These are phyloP conservation scores for Populus hybrid DNA, from an alignment of 441 rosid genomes.

Conservation along the genomic window DNA sequence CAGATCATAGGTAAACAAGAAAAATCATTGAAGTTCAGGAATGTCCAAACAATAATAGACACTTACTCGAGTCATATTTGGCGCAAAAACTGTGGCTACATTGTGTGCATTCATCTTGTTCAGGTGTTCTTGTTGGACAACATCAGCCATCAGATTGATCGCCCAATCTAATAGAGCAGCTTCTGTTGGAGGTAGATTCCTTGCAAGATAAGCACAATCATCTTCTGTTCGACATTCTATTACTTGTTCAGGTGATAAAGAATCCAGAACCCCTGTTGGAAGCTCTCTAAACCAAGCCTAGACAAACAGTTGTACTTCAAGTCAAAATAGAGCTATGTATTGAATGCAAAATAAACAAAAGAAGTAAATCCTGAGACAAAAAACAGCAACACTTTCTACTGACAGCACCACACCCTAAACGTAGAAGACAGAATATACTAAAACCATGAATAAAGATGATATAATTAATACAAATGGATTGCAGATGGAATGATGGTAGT, in stretches of 20 bases:
- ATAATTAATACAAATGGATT: neutral
- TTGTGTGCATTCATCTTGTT: slow-evolving; percentile 91
- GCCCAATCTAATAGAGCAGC: slow-evolving; percentile 85
- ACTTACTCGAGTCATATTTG: slow-evolving; percentile 86
- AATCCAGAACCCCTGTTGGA: slow-evolving; percentile 75
- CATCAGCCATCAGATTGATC: slow-evolving; percentile 90
- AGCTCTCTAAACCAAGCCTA: slow-evolving; percentile 98
- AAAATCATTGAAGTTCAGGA: neutral
- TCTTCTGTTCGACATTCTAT: slow-evolving; percentile 81
- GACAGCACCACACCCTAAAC: neutral
- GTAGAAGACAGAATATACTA: neutral
- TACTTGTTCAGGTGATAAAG: slow-evolving; percentile 54
- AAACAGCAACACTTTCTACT: neutral
- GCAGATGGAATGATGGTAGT: neutral
- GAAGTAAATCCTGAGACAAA: neutral
- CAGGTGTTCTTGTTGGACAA: too few relatives aligned
- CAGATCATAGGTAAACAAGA: neutral
- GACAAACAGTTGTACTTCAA: slow-evolving; percentile 12
- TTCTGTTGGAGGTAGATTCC: slow-evolving; percentile 68
- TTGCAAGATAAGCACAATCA: slow-evolving; percentile 63
- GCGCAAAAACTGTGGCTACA: slow-evolving; percentile 91
- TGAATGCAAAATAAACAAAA: neutral
- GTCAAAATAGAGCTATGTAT: neutral
- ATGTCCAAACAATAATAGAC: neutral
- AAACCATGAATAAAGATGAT: too few relatives aligned